Base-by-base conservation (phyloP, 768 basidiomycete species). In the Mycena pura region DNA sequence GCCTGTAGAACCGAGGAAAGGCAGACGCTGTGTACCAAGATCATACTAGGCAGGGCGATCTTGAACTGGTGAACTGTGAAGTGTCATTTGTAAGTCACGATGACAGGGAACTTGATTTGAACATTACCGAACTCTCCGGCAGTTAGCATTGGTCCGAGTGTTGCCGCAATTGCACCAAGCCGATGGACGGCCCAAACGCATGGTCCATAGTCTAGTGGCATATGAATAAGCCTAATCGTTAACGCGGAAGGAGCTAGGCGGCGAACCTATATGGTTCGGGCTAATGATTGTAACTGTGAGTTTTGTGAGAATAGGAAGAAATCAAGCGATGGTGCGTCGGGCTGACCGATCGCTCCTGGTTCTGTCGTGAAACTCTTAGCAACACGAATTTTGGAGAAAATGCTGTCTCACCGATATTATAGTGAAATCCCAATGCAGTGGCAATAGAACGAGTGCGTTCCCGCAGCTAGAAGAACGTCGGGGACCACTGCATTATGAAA, bases 201-300 rank as follows among this genome's bases (percentile, higher is more conserved):
- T 9, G 69, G 55, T 9, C 74, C 67, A 55, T 77, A 82, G 48
- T 79, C 78, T 80, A 48, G 56, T 8, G 48, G 52, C 41, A 39
- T 52, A 43, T 38, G 34, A n/a, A 38, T 54, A 22, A 39, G 38
- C 11, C 17, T 40, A 36, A 44, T 28, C 27, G 40, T 2, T 39
- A 14, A 17, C 48, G 38, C 51, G 36, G 32, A 32, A 53, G 38
- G 51, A 25, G 36, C 36, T 29, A 48, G 46, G 45, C 46, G 46
- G 40, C 75, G 54, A 31, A 82, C 81, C 80, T 19, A 82, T 70
- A 57, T 81, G 77, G 60, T 82, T 82, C 6, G 76, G 77, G 38
- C 78, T 76, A 64, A 74, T 80, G 28, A 82, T 66, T 34, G 78
- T 74, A 36, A 79, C 82, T 81, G 36, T 38, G 39, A 36, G 22